A percentile compares a stretch with the other conserved stretches of the same genome.
Evolutionary conservation across 495 filamentous ascomycete species (phyloP).

Genomic region (Tuber melanosporum): DNA sequence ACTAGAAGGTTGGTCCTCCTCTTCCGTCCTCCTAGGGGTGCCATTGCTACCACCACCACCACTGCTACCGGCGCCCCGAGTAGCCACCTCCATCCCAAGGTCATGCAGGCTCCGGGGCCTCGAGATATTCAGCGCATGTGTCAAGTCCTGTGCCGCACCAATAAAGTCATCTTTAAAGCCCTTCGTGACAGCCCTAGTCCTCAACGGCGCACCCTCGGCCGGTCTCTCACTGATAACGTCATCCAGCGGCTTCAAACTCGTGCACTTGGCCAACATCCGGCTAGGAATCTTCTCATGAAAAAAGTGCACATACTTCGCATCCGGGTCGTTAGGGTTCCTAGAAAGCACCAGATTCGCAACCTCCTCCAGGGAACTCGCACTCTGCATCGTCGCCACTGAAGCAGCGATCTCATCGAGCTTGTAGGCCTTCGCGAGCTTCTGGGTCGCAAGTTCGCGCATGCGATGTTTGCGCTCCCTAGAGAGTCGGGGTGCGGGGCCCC

Average conservation of each 20-base stretch:
- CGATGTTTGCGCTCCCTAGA: conserved; percentile 66
- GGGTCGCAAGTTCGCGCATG: conserved; percentile 69
- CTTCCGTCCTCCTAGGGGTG: conserved; percentile 50
- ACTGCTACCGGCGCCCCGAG: conserved; percentile 47
- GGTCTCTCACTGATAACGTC: conserved; percentile 59
- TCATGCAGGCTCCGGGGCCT: conserved; percentile 50
- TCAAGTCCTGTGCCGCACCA: conserved; percentile 62
- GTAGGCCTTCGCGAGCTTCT: conserved; percentile 68
- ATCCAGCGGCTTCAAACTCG: conserved; percentile 57
- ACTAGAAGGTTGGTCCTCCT: conserved; percentile 66
- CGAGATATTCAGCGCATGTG: conserved; percentile 55
- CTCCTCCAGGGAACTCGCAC: conserved; percentile 67
- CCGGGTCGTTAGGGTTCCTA: conserved; percentile 55
- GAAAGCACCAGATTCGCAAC: conserved; percentile 67
- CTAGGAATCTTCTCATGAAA: conserved; percentile 83
- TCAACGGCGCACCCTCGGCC: conserved; percentile 57
- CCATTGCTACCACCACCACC: conserved; percentile 39
- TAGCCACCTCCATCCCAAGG: conserved; percentile 45
- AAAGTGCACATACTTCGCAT: conserved; percentile 78
- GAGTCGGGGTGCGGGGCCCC: conserved; percentile 57
- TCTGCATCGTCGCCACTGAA: conserved; percentile 77
- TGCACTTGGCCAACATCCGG: conserved; percentile 66
- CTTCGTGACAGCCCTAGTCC: conserved; percentile 65
- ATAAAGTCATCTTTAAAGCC: conserved; percentile 69
- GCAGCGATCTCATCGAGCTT: conserved; percentile 72